phyloP scores from a whole-genome alignment of 1,139 yeast species.

The Yamadazyma diddensiae region DNA sequence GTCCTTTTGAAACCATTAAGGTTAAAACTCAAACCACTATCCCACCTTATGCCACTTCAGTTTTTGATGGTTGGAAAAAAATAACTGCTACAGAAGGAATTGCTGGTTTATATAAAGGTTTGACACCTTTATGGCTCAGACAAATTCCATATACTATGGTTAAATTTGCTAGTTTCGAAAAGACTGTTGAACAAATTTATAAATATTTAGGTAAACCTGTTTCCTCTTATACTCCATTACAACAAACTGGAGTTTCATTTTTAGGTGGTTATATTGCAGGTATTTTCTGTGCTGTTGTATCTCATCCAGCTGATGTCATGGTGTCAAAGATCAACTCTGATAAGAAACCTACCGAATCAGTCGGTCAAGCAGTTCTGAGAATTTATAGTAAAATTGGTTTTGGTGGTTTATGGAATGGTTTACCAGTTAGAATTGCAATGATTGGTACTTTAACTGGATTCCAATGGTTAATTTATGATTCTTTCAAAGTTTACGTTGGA shows the following conservation, averaged over 20 bases:
- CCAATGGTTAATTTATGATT: slow-evolving; percentile 95
- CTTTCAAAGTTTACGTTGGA: slow-evolving; percentile 87
- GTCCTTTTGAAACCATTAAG: slow-evolving; percentile 93
- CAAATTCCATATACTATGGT: slow-evolving; percentile 97
- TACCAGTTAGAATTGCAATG: slow-evolving; percentile 92
- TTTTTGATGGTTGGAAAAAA: slow-evolving; percentile 65
- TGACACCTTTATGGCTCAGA: slow-evolving; percentile 89
- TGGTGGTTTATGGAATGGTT: slow-evolving; percentile 89
- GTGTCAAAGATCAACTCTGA: slow-evolving; percentile 87
- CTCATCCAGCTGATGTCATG: slow-evolving; percentile 98
- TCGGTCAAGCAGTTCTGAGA: slow-evolving; percentile 64
- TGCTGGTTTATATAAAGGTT: slow-evolving; percentile 77
- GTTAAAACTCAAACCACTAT: slow-evolving; percentile 89
- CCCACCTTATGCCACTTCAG: slow-evolving; percentile 71
- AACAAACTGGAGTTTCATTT: slow-evolving; percentile 92
- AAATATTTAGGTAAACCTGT: slow-evolving; percentile 44
- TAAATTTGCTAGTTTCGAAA: slow-evolving; percentile 90
- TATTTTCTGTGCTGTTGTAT: slow-evolving; percentile 88
- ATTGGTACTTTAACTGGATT: slow-evolving; percentile 94
- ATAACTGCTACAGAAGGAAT: slow-evolving; percentile 65
- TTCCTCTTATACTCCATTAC: slow-evolving; percentile 38
- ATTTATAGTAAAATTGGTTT: slow-evolving; percentile 84
- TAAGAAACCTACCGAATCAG: slow-evolving; percentile 61
- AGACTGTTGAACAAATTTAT: slow-evolving; percentile 75
- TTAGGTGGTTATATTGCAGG: slow-evolving; percentile 96